These are phyloP conservation scores for Biscogniauxia mediterranea DNA, from an alignment of 2,329 filamentous ascomycete genomes.

Conservation along the genomic window DNA sequence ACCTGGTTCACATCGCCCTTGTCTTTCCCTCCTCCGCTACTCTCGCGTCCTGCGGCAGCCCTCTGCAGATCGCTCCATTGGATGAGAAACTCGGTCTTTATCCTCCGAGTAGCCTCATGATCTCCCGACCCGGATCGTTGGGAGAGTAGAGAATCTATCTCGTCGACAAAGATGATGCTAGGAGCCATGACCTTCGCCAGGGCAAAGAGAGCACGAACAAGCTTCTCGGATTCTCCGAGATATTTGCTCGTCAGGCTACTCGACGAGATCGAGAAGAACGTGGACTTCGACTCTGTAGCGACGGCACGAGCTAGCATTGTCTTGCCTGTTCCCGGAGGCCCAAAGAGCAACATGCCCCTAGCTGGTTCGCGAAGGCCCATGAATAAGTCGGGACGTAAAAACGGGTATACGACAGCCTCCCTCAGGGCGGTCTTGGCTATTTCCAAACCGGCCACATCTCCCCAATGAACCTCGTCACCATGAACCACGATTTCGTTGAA, in stretches of 20 bases:
- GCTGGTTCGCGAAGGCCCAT: constrained; percentile 93
- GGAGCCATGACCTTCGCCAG: constrained; percentile 88
- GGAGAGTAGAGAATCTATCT: constrained; percentile 92
- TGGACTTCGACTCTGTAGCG: constrained; percentile 89
- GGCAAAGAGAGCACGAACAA: constrained; percentile 86
- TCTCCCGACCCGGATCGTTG: constrained; percentile 80
- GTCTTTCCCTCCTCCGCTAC: constrained; percentile 63
- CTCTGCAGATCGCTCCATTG: constrained; percentile 95
- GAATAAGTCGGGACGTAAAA: constrained; percentile 91
- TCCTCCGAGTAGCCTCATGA: constrained; percentile 87
- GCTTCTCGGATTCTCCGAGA: constrained; percentile 92
- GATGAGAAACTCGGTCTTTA: constrained; percentile 97
- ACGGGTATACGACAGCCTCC: constrained; percentile 96
- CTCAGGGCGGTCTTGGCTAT: constrained; percentile 88
- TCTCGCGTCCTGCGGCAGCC: constrained; percentile 82
- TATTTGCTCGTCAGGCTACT: constrained; percentile 95
- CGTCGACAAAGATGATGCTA: constrained; percentile 97
- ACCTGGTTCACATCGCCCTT: constrained; percentile 83
- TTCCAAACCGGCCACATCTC: constrained; percentile 87
- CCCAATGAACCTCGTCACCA: constrained; percentile 93
- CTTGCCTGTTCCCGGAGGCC: constrained; percentile 96
- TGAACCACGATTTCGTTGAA: constrained; percentile 94
- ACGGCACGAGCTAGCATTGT: constrained; percentile 96
- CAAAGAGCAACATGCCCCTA: constrained; percentile 92
- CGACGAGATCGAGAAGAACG: constrained; percentile 96